Conservation (phyloP, 129 eudicot genomes). For the Sambucus nigra region DNA sequence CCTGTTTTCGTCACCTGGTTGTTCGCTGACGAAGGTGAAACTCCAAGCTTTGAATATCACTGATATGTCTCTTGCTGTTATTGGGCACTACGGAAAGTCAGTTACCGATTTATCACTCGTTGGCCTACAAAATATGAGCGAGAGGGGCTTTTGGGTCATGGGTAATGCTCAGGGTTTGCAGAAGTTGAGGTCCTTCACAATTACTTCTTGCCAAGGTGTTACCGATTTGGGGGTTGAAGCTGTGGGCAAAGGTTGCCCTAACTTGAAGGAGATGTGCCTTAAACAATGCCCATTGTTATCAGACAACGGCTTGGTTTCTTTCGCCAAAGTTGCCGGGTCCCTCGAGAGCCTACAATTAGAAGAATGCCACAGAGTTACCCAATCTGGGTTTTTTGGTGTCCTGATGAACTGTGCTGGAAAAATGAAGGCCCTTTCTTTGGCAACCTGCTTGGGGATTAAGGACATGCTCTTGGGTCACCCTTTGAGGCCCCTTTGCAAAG, state of each 20-base stretch:
- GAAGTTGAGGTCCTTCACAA: constrained; percentile 37
- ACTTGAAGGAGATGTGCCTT: constrained; percentile 47
- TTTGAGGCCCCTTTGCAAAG: constrained; percentile 25
- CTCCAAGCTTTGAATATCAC: constrained; percentile 48
- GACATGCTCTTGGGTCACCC: constrained; percentile 29
- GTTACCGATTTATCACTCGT: constrained; percentile 47
- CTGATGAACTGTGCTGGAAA: constrained; percentile 36
- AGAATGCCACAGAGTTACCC: constrained; percentile 86
- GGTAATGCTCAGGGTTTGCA: constrained; percentile 73
- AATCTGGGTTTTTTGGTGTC: constrained; percentile 43
- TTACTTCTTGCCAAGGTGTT: constrained; percentile 63
- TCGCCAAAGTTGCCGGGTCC: constrained; percentile 43
- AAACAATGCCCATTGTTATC: constrained; percentile 50
- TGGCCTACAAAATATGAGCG: constrained; percentile 59
- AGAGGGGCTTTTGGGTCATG: constrained; percentile 97
- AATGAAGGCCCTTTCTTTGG: constrained; percentile 57
- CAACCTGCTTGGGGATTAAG: constrained; percentile 52
- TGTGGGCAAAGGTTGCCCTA: constrained; percentile 63
- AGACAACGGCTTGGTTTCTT: constrained; percentile 61
- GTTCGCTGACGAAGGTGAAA: constrained; percentile 39
- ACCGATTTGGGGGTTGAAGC: constrained; percentile 70
- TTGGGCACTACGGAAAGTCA: constrained; percentile 72
- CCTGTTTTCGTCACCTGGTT: constrained; percentile 51
- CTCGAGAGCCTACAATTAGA: constrained; percentile 60
- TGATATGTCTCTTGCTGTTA: constrained; percentile 71